Percentiles rank a stretch among this genome's conserved stretches.
phyloP scores from a whole-genome alignment of 164 flowering plant species.

The Vitis vinifera region ASM3070453v1 NC_081814.1:8390001-8390500 shows the following conservation, averaged over 20 bases:
- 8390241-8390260: too few relatives aligned
- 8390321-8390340: too few relatives aligned
- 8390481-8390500: constrained; percentile 57
- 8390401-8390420: background rate
- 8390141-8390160: constrained; percentile 48
- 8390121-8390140: constrained; percentile 32
- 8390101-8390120: constrained; percentile 36
- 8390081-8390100: constrained; percentile 9
- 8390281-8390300: too few relatives aligned
- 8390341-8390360: too few relatives aligned
- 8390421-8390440: constrained; percentile 50
- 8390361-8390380: background rate
- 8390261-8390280: too few relatives aligned
- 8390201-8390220: background rate
- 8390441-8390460: constrained; percentile 60
- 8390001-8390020: constrained; percentile 52
- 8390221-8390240: too few relatives aligned
- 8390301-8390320: too few relatives aligned
- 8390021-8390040: constrained; percentile 12
- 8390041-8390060: constrained; percentile 26
- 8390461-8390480: constrained; percentile 57
- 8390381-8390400: background rate
- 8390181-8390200: background rate
- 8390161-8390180: background rate
- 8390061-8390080: constrained; percentile 22